Base-by-base conservation (phyloP, 2,329 filamentous ascomycete species). In the Claviceps fusiformis region DNA sequence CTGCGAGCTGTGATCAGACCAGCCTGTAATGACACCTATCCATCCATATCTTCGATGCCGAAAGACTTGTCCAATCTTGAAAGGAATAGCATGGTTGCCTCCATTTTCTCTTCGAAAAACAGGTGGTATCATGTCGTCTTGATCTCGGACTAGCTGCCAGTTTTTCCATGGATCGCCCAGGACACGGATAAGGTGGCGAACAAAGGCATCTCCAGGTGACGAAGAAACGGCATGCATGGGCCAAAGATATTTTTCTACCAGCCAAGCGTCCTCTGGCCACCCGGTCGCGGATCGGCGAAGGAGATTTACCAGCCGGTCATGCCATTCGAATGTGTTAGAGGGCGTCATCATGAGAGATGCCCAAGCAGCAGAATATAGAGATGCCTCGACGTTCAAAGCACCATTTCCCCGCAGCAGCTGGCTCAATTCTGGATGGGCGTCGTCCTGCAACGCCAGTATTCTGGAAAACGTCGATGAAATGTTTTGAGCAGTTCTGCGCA, bases 11-110 rank as follows among this genome's bases (percentile, higher is more conserved):
- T 77, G 75, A 65, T 75, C 71, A 52, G 87, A 84, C 91, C 92
- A 98, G n/a, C 91, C 91, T 15, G 86, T 88, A 56, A 98, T 87
- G 31, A 95, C 79, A 19, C 86, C 91, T 51, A 84, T 74, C 67
- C 92, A 95, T 24, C 78, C 74, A 66, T 93, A 95, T 49, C 90
- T 80, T 58, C 77, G 82, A 70, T 98, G 93, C 50, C 78, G 79
- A 66, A 97, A 95, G 7, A 95, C 78, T 62, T 95, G 86, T 0
- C 93, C 93, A 51, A 95, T 79, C 52, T 76, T 80, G 67, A 82
- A 92, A 1, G 66, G 61, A 35, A 68, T 62, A 5, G 61, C 59
- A 37, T 63, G 58, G 9, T 59, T 60, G 5, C 55, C 58, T 53
- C 51, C 41, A 54, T 53, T n/a, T 63, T 61, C 50, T 64, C 67